Evolutionary conservation across 129 eudicot genomes (phyloP).

Genomic region (Deinandra increscens): DNA sequence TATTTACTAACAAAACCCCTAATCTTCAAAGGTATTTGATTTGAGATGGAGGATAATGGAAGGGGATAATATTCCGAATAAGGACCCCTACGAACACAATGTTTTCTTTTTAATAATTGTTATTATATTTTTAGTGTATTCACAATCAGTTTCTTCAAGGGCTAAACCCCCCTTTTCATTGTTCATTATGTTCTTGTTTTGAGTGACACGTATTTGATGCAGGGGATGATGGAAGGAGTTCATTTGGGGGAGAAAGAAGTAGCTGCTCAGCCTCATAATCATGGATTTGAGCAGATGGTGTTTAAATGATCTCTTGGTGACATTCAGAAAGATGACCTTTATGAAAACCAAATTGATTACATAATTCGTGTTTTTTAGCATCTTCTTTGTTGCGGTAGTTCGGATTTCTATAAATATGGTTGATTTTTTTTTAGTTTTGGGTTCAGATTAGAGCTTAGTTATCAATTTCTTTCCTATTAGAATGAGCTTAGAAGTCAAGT

Average conservation of each 20-base stretch:
- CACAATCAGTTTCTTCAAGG: too few relatives aligned
- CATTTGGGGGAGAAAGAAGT: background rate
- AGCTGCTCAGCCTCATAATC: background rate
- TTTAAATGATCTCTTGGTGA: slow-evolving; percentile 41
- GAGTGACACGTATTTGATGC: slow-evolving; percentile 1
- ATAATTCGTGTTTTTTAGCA: too few relatives aligned
- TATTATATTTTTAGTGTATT: too few relatives aligned
- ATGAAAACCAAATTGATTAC: slow-evolving; percentile 22
- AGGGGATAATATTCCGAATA: background rate
- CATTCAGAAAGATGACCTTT: slow-evolving; percentile 30
- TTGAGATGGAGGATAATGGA: too few relatives aligned
- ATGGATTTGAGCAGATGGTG: slow-evolving; percentile 13
- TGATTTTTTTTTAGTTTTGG: too few relatives aligned
- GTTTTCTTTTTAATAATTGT: background rate
- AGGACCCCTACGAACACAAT: background rate
- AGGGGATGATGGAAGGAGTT: slow-evolving; percentile 20
- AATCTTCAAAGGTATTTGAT: too few relatives aligned
- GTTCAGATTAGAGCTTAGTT: too few relatives aligned
- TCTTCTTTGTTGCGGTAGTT: too few relatives aligned
- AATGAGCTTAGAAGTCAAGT: too few relatives aligned
- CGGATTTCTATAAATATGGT: too few relatives aligned
- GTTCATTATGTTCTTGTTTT: background rate
- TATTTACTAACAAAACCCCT: too few relatives aligned
- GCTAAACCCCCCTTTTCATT: slow-evolving; percentile 9
- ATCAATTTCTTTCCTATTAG: too few relatives aligned